These are phyloP conservation scores for Coprinopsis strossmayeri DNA, from an alignment of 768 basidiomycete species.

Conservation along the genomic window DNA sequence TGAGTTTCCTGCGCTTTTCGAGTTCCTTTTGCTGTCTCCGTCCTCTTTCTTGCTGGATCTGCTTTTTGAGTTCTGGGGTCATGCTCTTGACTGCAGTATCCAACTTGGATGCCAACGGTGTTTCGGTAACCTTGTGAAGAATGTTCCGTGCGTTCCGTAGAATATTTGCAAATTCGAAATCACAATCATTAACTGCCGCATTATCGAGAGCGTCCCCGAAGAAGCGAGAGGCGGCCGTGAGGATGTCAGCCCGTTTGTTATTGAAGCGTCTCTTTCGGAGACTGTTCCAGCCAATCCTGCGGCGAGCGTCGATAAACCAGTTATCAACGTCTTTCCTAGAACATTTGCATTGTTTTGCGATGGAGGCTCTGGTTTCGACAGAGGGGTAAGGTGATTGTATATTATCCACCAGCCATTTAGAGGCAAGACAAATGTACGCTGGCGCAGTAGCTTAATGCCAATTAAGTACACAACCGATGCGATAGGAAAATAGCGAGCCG, in stretches of 20 bases:
- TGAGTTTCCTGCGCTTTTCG: not conserved
- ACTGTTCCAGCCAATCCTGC: constrained; percentile 47
- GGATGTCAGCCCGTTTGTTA: constrained; percentile 27
- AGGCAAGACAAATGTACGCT: constrained; percentile 6
- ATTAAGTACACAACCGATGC: no score
- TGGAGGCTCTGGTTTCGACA: constrained; percentile 18
- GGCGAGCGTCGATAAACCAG: constrained; percentile 44
- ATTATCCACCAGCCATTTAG: constrained; percentile 38
- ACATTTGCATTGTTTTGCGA: constrained; percentile 21
- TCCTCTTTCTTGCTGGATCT: not conserved
- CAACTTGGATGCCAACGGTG: not conserved
- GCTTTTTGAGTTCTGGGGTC: constrained; percentile 1
- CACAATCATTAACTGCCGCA: no score
- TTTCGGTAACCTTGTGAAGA: not conserved
- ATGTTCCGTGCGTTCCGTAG: not conserved
- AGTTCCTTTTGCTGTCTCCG: not conserved
- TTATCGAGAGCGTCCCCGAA: no score
- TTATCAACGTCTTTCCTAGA: constrained; percentile 26
- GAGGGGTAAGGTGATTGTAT: constrained; percentile 49
- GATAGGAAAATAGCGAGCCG: no score
- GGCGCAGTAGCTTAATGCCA: no score
- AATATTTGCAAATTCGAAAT: not conserved
- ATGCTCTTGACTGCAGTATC: constrained; percentile 1
- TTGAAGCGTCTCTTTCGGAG: constrained; percentile 29
- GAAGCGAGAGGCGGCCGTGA: constrained; percentile 30